Base-by-base conservation (phyloP, 2,329 filamentous ascomycete genomes). In the Ophiostoma ulmi region DNA sequence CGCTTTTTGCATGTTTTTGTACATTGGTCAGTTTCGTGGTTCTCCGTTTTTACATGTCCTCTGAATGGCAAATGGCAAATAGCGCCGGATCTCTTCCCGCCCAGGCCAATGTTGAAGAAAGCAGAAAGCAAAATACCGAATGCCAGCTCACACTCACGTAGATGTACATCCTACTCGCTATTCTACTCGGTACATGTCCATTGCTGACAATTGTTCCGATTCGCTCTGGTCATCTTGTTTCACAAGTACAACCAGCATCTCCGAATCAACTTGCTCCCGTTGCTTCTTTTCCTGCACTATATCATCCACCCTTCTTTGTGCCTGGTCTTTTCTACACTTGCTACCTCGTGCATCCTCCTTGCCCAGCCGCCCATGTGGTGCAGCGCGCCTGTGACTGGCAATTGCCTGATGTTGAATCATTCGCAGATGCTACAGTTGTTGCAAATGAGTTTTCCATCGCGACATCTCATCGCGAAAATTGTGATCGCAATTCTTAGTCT, bases 241-340 rank as follows among this genome's bases (percentile, higher is more conserved):
- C 52, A 58, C 52, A 22, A 22, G 52, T 58, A 58, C n/a, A 26
- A 26, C 52, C 52, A 58, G 52, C 22, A 58, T 58, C 52, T 58
- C 52, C 52, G 52, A 58, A 58, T 58, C 52, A 26, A 1, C n/a
- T 22, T 26, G 20, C 48, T n/a, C 48, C n/a, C 13, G 31, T 44
- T 44, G 14, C 41, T 10, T 44, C 2, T 55, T 55, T 22, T 55
- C n/a, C 48, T 55, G 52, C 52, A 58, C 52, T 58, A 58, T 58
- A 58, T 14, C 22, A 22, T 58, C 22, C n/a, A 13, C 20, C n/a
- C 20, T 7, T 55, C 41, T 44, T 17, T 44, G 14, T 17, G 3
- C 41, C 44, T n/a, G 44, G 44, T 20, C 44, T 20, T 7, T 3
- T 48, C 17, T 14, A 44, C 41, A 44, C 41, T 13, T 44, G 4